Evolutionary conservation across 2,329 filamentous ascomycete genomes (phyloP).

Genomic region (Claviceps maximensis): DNA sequence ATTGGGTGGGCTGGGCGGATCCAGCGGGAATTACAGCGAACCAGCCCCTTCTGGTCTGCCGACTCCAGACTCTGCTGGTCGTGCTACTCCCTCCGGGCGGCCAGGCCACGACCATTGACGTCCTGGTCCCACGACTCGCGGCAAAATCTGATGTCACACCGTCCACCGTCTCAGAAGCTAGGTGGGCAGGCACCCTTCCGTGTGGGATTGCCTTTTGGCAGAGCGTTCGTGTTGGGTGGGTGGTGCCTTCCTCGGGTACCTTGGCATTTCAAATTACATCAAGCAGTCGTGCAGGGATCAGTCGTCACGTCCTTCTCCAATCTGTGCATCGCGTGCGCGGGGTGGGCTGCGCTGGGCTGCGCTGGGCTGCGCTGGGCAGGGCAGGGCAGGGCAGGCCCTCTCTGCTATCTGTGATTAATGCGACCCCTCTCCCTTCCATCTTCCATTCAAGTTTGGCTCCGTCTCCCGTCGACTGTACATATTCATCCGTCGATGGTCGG

Average conservation of each 20-base stretch:
- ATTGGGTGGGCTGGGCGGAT: not conserved
- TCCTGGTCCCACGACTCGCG: not conserved
- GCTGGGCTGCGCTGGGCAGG: not conserved
- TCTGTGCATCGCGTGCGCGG: too few species aligned
- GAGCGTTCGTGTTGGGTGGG: not conserved
- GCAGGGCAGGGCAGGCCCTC: too few species aligned
- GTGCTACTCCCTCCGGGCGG: too few species aligned
- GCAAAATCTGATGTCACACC: not conserved
- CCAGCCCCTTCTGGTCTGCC: not conserved
- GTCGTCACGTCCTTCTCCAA: not conserved
- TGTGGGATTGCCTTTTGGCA: not conserved
- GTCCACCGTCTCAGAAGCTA: not conserved
- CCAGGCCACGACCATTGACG: too few species aligned
- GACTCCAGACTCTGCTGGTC: too few species aligned
- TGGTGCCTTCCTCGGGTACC: not conserved
- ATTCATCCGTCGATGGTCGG: too few species aligned
- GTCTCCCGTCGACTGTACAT: too few species aligned
- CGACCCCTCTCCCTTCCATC: too few species aligned
- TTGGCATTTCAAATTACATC: slow-evolving; percentile 5
- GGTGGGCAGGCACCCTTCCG: too few species aligned
- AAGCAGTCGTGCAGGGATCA: slow-evolving; percentile 6
- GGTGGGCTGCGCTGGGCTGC: not conserved
- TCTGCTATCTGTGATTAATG: too few species aligned
- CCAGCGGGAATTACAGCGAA: not conserved
- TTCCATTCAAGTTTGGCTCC: too few species aligned